These are phyloP conservation scores for Iberis pinnata DNA, from an alignment of 345 rosid genomes.

Conservation along the genomic window DNA sequence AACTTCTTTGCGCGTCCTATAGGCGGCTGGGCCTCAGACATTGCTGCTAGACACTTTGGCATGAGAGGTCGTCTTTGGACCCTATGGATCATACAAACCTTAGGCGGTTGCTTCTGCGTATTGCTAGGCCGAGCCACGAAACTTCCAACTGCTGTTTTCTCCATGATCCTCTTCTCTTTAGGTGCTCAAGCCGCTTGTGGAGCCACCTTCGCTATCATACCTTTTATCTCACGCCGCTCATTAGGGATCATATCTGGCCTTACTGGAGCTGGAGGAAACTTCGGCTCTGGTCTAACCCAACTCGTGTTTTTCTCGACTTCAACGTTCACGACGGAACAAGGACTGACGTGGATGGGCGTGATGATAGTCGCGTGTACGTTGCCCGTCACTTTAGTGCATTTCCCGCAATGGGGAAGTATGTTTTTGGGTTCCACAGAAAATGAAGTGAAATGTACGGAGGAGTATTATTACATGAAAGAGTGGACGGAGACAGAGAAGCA, in stretches of 20 bases:
- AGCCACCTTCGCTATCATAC: constrained; percentile 52
- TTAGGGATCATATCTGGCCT: constrained; percentile 47
- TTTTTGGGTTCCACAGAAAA: constrained; percentile 38
- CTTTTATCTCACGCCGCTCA: constrained; percentile 49
- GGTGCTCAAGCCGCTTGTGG: constrained; percentile 60
- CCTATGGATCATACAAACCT: constrained; percentile 46
- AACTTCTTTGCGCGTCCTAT: constrained; percentile 48
- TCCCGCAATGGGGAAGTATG: constrained; percentile 69
- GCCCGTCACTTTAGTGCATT: constrained; percentile 39
- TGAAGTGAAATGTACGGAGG: constrained; percentile 32
- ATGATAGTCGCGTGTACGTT: constrained; percentile 51
- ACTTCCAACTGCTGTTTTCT: constrained; percentile 28
- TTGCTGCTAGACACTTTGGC: constrained; percentile 36
- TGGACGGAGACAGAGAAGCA: constrained; percentile 39
- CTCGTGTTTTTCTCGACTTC: constrained; percentile 41
- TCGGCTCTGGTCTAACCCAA: constrained; percentile 53
- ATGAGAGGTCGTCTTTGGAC: constrained; percentile 55
- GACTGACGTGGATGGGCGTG: constrained; percentile 46
- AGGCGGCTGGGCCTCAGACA: constrained; percentile 43
- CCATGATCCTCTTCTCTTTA: constrained; percentile 48
- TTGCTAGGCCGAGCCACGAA: constrained; percentile 41
- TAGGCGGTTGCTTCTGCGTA: constrained; percentile 49
- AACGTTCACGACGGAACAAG: constrained; percentile 30
- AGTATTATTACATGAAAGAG: constrained; percentile 40
- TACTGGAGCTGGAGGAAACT: constrained; percentile 55